Base-by-base conservation (phyloP, 1,284 basidiomycete genomes). In the Cutaneotrichosporon sp. region DNA sequence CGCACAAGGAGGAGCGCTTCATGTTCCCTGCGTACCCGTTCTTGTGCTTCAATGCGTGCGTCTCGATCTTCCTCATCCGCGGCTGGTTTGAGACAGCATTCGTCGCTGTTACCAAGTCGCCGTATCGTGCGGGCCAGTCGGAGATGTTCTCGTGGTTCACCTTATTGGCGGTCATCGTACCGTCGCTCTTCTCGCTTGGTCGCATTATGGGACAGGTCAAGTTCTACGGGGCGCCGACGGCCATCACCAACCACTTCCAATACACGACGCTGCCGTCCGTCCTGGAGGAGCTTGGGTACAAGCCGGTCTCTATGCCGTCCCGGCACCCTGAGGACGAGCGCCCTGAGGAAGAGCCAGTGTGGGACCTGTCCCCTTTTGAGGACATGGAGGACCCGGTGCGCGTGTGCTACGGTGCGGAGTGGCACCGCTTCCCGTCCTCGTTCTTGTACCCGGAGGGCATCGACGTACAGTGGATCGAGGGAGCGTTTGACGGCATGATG, bases 1-100 rank as follows among this genome's bases (percentile, higher is more conserved):
- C 89, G 6, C 97, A 99, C 82, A 99, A 99, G 82, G 97, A 99
- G 80, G 97, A 99, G 78, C 85, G 97, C 30, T 99, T 99, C 83
- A 90, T 99, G 88, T 99, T 89, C 80, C 96, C 97, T 1, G 89
- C 88, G 1, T 99, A 97, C 80, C 89, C 93, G 0, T 81, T 98
- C 52, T 81, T 99, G 60, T 92, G 91, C 77, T 91, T 99, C 82
- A 98, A 98, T 78, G 96, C 93, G 1, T 92, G 92, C 4, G 88
- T 95, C 31, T 84, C 88, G 38, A 71, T 97, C 31, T 95, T 90
- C 81, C 84, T 97, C 38, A 72, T 90, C 16, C 86, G 91, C 67
- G 92, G 92, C 18, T 94, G 90, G 91, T 77, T 91, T 69, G 93
- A 97, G 82, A 83, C 82, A n/a, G 78, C 82, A 1, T 97, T 87